Conservation (phyloP, 2,329 filamentous ascomycete genomes). For the Colletotrichum eremochloae region DNA sequence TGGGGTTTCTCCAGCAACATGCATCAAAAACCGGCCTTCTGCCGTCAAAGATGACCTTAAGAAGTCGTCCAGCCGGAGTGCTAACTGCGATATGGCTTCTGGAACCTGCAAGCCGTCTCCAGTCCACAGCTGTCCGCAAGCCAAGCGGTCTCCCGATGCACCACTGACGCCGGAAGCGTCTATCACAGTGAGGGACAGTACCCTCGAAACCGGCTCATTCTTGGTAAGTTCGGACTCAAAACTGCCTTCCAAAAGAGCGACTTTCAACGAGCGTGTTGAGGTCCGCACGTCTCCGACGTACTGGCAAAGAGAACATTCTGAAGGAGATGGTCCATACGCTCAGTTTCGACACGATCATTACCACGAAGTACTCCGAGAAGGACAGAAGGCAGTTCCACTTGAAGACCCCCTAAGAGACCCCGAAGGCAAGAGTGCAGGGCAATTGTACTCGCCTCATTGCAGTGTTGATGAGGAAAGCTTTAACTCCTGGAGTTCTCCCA, state of each 20-base stretch:
- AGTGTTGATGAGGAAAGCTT: conserved; percentile 36
- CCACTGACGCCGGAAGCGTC: not conserved
- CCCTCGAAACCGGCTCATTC: conserved; percentile 7
- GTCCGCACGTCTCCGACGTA: conserved; percentile 39
- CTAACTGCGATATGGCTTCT: not conserved
- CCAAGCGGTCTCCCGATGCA: not conserved
- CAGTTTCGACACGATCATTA: conserved; percentile 36
- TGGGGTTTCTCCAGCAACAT: not conserved
- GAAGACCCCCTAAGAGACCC: conserved; percentile 31
- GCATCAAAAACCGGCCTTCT: not conserved
- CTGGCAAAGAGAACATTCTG: conserved; percentile 36
- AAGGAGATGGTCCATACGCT: conserved; percentile 25
- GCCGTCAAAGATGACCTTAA: conserved; percentile 10
- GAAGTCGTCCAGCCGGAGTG: too few species aligned
- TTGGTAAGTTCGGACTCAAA: not conserved
- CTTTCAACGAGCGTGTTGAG: conserved; percentile 37
- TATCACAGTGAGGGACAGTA: not conserved
- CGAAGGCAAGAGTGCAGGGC: conserved; percentile 26
- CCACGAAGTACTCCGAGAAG: conserved; percentile 28
- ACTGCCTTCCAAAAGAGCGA: conserved; percentile 24
- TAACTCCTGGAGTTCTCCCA: conserved; percentile 30
- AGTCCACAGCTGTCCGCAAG: too few species aligned
- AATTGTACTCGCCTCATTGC: not conserved
- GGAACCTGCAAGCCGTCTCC: too few species aligned
- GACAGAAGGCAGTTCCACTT: conserved; percentile 36